Conservation (phyloP, 129 eudicot genomes). For the Artemisia argyi region DNA sequence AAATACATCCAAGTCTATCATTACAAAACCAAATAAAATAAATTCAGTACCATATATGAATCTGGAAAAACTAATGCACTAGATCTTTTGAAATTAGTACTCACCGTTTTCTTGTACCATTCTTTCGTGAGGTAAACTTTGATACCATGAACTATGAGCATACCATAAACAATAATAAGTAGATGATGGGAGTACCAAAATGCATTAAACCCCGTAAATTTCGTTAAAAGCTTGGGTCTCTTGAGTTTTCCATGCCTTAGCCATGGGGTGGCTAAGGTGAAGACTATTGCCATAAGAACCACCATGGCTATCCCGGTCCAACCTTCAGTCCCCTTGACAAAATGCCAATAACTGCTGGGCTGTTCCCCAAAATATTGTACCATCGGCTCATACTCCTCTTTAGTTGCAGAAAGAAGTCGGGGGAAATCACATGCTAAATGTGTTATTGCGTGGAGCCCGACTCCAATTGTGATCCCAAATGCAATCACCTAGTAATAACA, state of each 20-base stretch:
- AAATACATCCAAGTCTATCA: slow-evolving; percentile 86
- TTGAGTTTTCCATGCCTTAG: slow-evolving; percentile 37
- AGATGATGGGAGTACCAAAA: slow-evolving; percentile 75
- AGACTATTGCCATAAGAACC: slow-evolving; percentile 55
- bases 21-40: background rate
- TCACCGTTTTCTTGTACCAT: slow-evolving; percentile 62
- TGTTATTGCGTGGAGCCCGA: slow-evolving; percentile 45
- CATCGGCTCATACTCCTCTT: slow-evolving; percentile 48
- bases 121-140: slow-evolving; percentile 63
- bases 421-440: slow-evolving; percentile 68
- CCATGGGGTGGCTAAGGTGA: slow-evolving; percentile 55
- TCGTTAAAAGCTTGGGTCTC: slow-evolving; percentile 22
- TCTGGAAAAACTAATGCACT: background rate
- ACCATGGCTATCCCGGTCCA: slow-evolving; percentile 58
- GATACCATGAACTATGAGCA: slow-evolving; percentile 53
- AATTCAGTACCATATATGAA: background rate
- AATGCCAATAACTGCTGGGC: slow-evolving; percentile 47
- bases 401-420: slow-evolving; percentile 43
- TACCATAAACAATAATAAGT: slow-evolving; percentile 44
- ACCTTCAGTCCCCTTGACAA: slow-evolving; percentile 50
- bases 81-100: slow-evolving; percentile 9
- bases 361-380: slow-evolving; percentile 40
- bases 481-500: slow-evolving; percentile 39
- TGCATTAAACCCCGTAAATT: slow-evolving; percentile 57
- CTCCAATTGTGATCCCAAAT: slow-evolving; percentile 40